Evolutionary conservation across 768 basidiomycete genomes (phyloP), one percentile per base, ranked within the genome.

Genomic region (Psilocybe azurescens): DNA sequence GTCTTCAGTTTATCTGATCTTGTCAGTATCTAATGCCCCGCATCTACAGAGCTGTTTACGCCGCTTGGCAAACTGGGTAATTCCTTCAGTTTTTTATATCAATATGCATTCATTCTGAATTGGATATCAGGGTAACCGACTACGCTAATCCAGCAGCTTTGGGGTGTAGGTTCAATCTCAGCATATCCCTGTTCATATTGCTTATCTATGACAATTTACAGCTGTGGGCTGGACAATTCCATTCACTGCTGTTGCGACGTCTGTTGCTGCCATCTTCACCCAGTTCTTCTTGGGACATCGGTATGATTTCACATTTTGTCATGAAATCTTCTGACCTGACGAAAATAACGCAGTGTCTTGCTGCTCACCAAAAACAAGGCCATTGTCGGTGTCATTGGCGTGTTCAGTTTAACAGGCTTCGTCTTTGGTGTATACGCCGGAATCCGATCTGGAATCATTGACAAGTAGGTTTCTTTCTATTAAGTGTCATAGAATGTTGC

Each of bases 211-310:
- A 36, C 11, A 51, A 68, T 53, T 1, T 65, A 9, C 18, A 83
- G 81, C 67, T 44, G 74, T 78, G 55, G 71, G 70, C 47, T 86
- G 84, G 83, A 80, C 80, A 4, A 80, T 83, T 46, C 78, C 80
- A 4, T 83, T 86, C 62, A 85, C 83, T 0, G 81, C 83, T 3
- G 70, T 79, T 16, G 81, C 78, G 3, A 83, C 79, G 7, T 74
- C 81, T 0, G 69, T 82, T 3, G 77, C 81, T 32, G 84, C 83
- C 1, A 65, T 85, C 32, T 72, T 83, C 24, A 83, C 84, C 0
- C 85, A 86, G 62, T 63, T 71, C 36, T 85, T 83, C 72, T 71
- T 86, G n/a, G 78, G 73, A 0, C 75, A 80, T 64, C 78, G 83
- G 83, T 78, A 58, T 16, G 76, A n/a, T 24, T 57, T 46, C 56